Conservation (phyloP, 139 green algal genomes). For the Tetratostichococcus sp. region DNA sequence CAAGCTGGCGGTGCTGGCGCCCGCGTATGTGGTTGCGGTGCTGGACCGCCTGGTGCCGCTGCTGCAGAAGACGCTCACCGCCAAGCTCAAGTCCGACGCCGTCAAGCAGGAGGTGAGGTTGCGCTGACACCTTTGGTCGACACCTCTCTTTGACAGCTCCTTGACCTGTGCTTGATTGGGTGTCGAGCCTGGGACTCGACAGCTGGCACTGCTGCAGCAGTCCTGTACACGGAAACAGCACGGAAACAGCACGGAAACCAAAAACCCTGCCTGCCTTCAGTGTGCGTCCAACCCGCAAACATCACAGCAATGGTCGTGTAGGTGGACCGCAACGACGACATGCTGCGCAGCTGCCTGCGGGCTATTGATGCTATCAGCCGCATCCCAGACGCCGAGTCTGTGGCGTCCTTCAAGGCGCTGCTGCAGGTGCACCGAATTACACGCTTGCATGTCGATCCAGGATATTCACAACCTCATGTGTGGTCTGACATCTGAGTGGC, state of each 20-base stretch:
- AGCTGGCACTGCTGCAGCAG: no score
- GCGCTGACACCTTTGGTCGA: no score
- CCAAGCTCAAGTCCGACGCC: constrained; percentile 80
- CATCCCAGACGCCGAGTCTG: constrained; percentile 49
- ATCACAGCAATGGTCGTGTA: constrained; percentile 25
- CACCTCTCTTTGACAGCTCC: neutral
- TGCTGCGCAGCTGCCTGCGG: constrained; percentile 85
- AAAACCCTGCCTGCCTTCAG: no score
- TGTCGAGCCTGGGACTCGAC: no score
- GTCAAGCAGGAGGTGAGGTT: constrained; percentile 95
- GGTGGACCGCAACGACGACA: constrained; percentile 94
- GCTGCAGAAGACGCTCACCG: constrained; percentile 86
- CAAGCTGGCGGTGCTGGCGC: constrained; percentile 64
- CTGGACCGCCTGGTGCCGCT: constrained; percentile 74
- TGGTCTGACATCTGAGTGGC: no score
- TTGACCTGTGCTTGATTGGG: no score
- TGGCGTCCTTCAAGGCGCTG: constrained; percentile 59
- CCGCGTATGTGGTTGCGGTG: constrained; percentile 38
- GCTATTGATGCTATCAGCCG: constrained; percentile 69
- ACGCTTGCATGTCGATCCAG: constrained; percentile 14
- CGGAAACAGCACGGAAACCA: no score
- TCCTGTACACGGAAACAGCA: no score
- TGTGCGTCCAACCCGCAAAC: no score
- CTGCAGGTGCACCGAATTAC: constrained; percentile 26
- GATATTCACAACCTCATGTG: no score